Evolutionary conservation across 208 protist species (phyloP), one percentile per base, ranked within the genome.

Genomic region (Eutreptiella sp.): DNA sequence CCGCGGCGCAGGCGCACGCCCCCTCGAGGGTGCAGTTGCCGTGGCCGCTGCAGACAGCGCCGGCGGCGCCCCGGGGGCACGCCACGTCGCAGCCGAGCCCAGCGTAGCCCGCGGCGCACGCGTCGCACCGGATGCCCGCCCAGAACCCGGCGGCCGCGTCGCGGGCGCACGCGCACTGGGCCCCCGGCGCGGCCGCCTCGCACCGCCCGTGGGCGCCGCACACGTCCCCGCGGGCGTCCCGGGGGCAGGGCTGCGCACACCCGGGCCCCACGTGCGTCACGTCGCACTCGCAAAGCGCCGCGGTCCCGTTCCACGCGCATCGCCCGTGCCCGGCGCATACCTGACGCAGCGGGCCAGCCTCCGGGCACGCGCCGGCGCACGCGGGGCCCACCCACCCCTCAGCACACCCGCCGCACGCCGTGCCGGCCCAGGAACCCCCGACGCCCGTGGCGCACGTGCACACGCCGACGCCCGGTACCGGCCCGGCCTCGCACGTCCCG

Each of bases 401-500:
- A n/a, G n/a, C n/a, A n/a, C n/a, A n/a, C n/a, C n/a, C n/a, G n/a
- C n/a, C n/a, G n/a, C n/a, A n/a, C n/a, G n/a, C n/a, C n/a, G n/a
- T n/a, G n/a, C n/a, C n/a, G n/a, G n/a, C n/a, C n/a, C n/a, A n/a
- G n/a, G n/a, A n/a, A n/a, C n/a, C n/a, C n/a, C n/a, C n/a, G n/a
- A n/a, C n/a, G 21, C 43, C 43, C 16, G 5, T 23, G 9, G 5
- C 43, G 43, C 43, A 48, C 43, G 11, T 50, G 36, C 58, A 64
- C 24, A 46, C 9, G n/a, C 58, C 58, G 46, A 7, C 31, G 7
- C 41, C 11, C 11, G n/a, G n/a, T n/a, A 11, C 35, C 14, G 19
- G 4, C 9, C 58, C 58, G 21, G 59, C 58, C 21, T 11, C 27
- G 46, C 58, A 64, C 4, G 24, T 11, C 7, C 58, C 58, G 43